These are phyloP conservation scores for Neonectria neomacrospora DNA, from an alignment of 2,329 filamentous ascomycete species.

Conservation along the genomic window DNA sequence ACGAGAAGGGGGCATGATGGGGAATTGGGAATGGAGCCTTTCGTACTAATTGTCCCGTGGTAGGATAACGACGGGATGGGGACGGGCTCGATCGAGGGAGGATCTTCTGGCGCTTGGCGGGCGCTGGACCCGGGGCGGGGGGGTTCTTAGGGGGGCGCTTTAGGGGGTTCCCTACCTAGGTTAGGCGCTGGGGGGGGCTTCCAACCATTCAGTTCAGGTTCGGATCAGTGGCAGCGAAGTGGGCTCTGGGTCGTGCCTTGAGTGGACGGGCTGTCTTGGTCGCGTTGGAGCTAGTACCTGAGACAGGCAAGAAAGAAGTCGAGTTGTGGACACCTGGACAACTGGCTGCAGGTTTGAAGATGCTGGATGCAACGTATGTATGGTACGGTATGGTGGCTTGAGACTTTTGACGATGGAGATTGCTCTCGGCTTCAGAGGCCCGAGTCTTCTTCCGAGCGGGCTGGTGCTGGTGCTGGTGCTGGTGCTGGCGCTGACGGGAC, in stretches of 20 bases:
- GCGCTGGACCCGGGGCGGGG: neutral
- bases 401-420: no score
- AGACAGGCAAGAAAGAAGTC: conserved; percentile 3
- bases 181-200: conserved; percentile 10
- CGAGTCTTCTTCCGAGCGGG: no score
- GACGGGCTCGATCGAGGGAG: neutral
- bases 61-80: neutral
- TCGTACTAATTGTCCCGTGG: conserved; percentile 19
- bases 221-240: conserved; percentile 14
- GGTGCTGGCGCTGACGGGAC: neutral
- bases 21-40: conserved; percentile 16
- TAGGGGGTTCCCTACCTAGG: neutral
- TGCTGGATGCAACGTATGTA: neutral
- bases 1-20: conserved; percentile 34
- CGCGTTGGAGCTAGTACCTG: conserved; percentile 23
- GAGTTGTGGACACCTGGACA: neutral
- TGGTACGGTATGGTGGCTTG: neutral
- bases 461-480: no score
- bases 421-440: no score
- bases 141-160: neutral
- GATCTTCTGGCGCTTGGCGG: conserved; percentile 3
- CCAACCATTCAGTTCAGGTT: neutral
- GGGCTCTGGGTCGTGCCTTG: conserved; percentile 8
- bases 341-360: neutral
- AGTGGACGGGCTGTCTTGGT: conserved; percentile 11